Conservation (phyloP, 441 rosid species). For the Corymbia citriodora region DNA sequence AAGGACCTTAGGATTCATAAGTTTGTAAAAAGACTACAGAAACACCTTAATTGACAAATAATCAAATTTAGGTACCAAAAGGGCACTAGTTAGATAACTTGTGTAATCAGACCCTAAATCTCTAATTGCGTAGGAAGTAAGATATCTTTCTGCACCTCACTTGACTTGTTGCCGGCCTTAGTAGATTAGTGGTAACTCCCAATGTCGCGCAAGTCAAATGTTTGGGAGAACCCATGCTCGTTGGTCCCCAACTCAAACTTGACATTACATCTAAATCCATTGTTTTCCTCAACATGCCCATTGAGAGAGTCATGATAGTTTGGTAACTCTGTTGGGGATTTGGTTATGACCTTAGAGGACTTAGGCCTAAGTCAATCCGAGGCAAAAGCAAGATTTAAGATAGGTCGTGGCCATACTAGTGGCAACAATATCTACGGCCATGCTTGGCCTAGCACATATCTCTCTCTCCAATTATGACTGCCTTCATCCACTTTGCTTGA, state of each 20-base stretch:
- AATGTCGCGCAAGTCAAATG: no score
- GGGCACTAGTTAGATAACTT: not conserved
- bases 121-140: no score
- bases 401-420: not conserved
- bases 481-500: not conserved
- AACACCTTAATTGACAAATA: not conserved
- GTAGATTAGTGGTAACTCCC: accelerated
- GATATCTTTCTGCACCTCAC: not conserved
- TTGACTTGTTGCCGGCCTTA: not conserved
- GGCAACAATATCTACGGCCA: not conserved
- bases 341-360: no score
- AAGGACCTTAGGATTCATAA: no score
- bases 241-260: no score
- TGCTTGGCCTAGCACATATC: not conserved
- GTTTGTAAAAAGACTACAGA: not conserved
- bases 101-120: not conserved
- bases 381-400: not conserved
- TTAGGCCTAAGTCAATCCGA: not conserved
- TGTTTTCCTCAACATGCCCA: no score
- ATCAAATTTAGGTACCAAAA: no score
- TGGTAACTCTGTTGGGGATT: no score
- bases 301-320: no score
- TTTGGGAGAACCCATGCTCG: no score
- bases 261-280: no score
- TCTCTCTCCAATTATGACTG: not conserved